Evolutionary conservation across 257 asterid genomes (phyloP), one percentile per base, ranked within the genome.

Genomic region (Forsythia suspensa): DNA sequence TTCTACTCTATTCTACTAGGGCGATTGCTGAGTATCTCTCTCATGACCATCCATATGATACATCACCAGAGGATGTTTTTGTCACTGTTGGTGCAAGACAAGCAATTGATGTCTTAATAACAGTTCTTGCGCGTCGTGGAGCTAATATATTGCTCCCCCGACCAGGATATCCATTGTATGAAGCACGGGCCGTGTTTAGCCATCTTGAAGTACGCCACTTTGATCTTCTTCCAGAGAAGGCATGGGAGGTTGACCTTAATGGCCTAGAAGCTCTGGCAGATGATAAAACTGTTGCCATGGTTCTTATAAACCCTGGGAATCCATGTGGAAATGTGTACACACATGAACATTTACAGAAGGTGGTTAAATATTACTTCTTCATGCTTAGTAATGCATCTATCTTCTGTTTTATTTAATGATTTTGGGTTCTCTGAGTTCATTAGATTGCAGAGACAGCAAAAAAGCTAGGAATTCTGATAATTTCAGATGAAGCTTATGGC

Each of bases 271-370:
- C 92, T 67, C 84, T 89, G 38, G 96, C 93, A 2, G 91, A 92
- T 80, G 90, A 89, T 41, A 90, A 81, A 9, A 89, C 97, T 6
- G 90, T 92, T 74, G 96, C 95, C 8, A 84, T 92, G 81, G 93
- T 87, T 74, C 81, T 92, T 9, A 79, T 87, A 80, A 92, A 92
- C 78, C 96, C 97, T 0, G 97, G 96, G 21, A 92, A 91, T 82
- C 97, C 97, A 0, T 88, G 95, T 85, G 97, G 97, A 70, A 91
- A 75, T 86, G 93, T 92, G 73, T 89, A 79, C 88, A 68, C 80
- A 29, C 41, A 42, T 39, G 88, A 88, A 46, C 97, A 91, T 81
- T 72, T 92, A 78, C 86, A 85, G 20, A 88, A 89, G 95, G 97
- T 92, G 40, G 69, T 18, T 68, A 6, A 55, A 6, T 36, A 41